Base-by-base conservation (phyloP, 352 stramenopile species). In the Globisporangium apiculatum region DNA sequence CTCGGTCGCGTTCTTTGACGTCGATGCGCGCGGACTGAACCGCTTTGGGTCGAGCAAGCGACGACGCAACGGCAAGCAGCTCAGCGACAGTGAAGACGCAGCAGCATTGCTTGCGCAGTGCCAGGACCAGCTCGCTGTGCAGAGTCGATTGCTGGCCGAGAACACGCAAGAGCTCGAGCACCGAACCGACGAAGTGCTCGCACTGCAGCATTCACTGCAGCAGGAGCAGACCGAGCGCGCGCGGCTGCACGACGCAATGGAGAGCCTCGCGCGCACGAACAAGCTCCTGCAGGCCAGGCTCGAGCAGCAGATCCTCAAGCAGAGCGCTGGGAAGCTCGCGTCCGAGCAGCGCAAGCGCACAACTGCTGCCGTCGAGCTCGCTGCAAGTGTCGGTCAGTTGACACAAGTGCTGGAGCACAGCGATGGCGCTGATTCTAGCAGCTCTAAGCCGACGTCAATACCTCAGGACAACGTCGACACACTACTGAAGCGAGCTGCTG, bases 231-330 rank as follows among this genome's bases (percentile, higher is more conserved):
- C 43, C 4, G 73, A 82, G 36, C 71, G 68, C 38, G 57, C 64
- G 5, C 59, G 60, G 12, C 55, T 88, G 5, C 66, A 63, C 31
- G 67, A 72, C 36, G 65, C 69, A 0, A 55, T 87, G 4, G 80
- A 87, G 59, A 83, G 68, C 24, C 68, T 88, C 17, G 64, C 71
- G 11, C 59, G 77, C 8, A 87, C 76, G 3, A 88, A 90, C 62
- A 84, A 80, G 42, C 58, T 86, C 14, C 54, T 90, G 36, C 81
- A 80, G 49, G 54, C 59, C 1, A 85, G 80, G 48, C 59, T 90
- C 6, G 75, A 88, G 61, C 70, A 88, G 43, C 80, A 87, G 52
- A 87, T 90, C 58, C 24, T 90, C 12, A 84, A 86, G 51, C 69
- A 86, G 50, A 73, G 68, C n/a, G 58, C 73, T 5, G 58, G 51